phyloP scores from a whole-genome alignment of 2,329 filamentous ascomycete genomes.

The Sporothrix luriei region DNA sequence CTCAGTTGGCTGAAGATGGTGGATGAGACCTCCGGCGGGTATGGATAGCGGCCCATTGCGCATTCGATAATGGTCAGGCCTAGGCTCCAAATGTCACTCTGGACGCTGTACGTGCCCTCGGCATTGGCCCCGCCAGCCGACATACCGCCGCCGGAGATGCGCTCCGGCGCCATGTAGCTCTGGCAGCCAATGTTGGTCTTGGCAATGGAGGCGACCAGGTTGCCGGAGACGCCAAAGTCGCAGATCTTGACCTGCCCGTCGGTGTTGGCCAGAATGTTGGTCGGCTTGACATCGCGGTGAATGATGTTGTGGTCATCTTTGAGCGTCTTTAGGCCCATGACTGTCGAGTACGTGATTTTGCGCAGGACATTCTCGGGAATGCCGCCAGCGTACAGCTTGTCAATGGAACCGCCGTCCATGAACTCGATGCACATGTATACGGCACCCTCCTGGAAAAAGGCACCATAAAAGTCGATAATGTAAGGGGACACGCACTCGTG shows the following conservation, averaged over 20 bases:
- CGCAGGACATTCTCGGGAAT: constrained; percentile 84
- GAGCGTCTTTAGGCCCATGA: constrained; percentile 86
- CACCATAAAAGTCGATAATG: constrained; percentile 98
- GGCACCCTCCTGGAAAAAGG: constrained; percentile 97
- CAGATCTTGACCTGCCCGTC: constrained; percentile 95
- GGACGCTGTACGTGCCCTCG: constrained; percentile 91
- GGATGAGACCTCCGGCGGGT: constrained; percentile 94
- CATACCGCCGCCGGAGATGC: constrained; percentile 85
- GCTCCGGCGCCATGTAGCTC: constrained; percentile 97
- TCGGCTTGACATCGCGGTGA: constrained; percentile 96
- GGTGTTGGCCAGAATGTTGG: constrained; percentile 94
- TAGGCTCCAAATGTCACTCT: constrained; percentile 97
- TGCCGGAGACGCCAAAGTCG: constrained; percentile 96
- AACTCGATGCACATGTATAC: constrained; percentile 99
- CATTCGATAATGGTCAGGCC: constrained; percentile 95
- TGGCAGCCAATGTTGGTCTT: constrained; percentile 99
- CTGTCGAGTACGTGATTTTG: constrained; percentile 87
- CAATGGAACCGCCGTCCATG: constrained; percentile 97
- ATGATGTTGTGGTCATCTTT: constrained; percentile 99
- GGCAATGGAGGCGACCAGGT: constrained; percentile 93
- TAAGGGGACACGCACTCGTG: constrained; percentile 94
- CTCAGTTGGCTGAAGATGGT: constrained; percentile 98
- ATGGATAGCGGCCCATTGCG: constrained; percentile 90
- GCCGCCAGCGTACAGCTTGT: constrained; percentile 90
- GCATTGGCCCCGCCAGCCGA: constrained; percentile 68